Evolutionary conservation across 177 flowering plant species (phyloP).

Genomic region (Tripterygium wilfordii): DNA sequence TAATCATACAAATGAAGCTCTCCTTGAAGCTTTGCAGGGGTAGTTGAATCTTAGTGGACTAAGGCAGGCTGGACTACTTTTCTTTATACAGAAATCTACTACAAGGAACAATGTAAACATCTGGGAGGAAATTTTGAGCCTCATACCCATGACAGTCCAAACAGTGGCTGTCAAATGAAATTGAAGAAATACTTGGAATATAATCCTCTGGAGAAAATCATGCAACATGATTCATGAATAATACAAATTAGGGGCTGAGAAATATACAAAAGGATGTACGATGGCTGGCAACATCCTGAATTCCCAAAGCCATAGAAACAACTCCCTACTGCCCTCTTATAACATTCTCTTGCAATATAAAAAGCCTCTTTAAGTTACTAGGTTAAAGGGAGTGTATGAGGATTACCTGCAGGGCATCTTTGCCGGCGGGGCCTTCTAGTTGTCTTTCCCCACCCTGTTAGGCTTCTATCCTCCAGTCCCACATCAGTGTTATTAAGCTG

Average conservation of each 20-base stretch:
- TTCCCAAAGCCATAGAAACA: constrained; percentile 15
- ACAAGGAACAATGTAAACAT: too few relatives aligned
- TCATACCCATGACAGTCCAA: background rate
- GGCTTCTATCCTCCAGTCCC: constrained; percentile 53
- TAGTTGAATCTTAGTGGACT: too few relatives aligned
- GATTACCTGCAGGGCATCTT: constrained; percentile 52
- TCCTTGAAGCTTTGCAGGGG: too few relatives aligned
- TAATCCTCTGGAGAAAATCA: constrained; percentile 15
- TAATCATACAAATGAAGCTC: too few relatives aligned
- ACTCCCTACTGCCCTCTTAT: constrained; percentile 22
- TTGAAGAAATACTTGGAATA: constrained; percentile 4
- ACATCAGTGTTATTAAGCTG: constrained; percentile 25
- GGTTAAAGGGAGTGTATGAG: constrained; percentile 27
- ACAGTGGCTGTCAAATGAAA: background rate
- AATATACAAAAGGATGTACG: constrained; percentile 36
- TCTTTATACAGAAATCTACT: too few relatives aligned
- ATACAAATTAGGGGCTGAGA: constrained; percentile 17
- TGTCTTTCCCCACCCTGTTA: constrained; percentile 77
- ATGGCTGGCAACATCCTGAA: constrained; percentile 10
- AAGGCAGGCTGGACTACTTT: too few relatives aligned
- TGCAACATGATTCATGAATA: constrained; percentile 32
- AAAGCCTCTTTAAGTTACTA: constrained; percentile 20
- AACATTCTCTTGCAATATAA: constrained; percentile 7
- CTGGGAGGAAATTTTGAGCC: background rate
- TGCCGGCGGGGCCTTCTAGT: constrained; percentile 64